These are phyloP conservation scores for Coccomyxa sp. DNA, from an alignment of 139 green algal genomes.

Conservation along the genomic window DNA sequence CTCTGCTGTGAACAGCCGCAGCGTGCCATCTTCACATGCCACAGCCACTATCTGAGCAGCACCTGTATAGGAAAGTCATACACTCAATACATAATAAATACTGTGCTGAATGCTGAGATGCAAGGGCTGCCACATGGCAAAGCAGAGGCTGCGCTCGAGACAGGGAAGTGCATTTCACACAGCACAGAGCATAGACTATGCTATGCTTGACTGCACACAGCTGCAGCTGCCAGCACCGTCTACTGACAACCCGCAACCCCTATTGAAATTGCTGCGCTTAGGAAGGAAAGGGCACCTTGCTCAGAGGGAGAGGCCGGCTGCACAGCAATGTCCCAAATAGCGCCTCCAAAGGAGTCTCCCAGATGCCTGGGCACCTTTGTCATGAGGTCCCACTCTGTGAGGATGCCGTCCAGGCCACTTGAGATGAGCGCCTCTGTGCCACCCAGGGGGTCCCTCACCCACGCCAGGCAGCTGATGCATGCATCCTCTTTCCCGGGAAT, in stretches of 20 bases:
- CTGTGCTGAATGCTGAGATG: no score
- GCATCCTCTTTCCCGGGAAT: constrained; percentile 53
- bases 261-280: no score
- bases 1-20: constrained; percentile 71
- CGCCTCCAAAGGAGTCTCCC: constrained; percentile 75
- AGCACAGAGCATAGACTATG: no score
- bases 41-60: constrained; percentile 51
- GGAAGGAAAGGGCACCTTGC: no score
- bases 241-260: no score
- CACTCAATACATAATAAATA: no score
- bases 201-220: no score
- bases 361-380: background rate
- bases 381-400: constrained; percentile 70
- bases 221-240: no score
- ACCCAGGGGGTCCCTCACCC: constrained; percentile 43
- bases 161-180: no score
- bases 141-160: no score
- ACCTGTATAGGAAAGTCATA: background rate
- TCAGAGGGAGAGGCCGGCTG: no score
- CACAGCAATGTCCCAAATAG: constrained; percentile 74
- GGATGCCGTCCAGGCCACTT: constrained; percentile 62
- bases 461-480: constrained; percentile 62
- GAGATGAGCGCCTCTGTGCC: constrained; percentile 60
- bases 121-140: no score
- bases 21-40: constrained; percentile 87